These are phyloP conservation scores for Penicillium hesseltinei DNA, from an alignment of 2,329 filamentous ascomycete species.

Conservation along the genomic window DNA sequence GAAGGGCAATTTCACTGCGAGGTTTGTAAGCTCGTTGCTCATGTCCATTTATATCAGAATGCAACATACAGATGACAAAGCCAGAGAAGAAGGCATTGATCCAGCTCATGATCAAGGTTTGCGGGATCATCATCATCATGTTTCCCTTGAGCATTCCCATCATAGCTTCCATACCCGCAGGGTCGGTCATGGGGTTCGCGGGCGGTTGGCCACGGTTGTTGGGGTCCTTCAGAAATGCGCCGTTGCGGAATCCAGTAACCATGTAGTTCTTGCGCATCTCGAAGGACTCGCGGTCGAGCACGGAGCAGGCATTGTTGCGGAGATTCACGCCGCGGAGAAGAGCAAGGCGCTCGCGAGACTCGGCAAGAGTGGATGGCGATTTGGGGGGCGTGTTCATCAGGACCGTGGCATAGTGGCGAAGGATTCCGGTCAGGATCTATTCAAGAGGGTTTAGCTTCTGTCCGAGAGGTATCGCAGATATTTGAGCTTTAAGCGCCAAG, in stretches of 20 bases:
- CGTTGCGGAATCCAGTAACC: slow-evolving; percentile 76
- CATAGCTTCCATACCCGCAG: slow-evolving; percentile 98
- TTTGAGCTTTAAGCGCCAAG: neutral
- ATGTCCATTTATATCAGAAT: neutral
- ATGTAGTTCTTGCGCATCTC: slow-evolving; percentile 76
- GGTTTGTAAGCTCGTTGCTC: slow-evolving; percentile 9
- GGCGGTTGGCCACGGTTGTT: slow-evolving; percentile 81
- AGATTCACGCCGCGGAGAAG: slow-evolving; percentile 82
- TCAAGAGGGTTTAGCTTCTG: neutral
- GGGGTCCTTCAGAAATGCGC: slow-evolving; percentile 85
- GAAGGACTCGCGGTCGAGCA: slow-evolving; percentile 75
- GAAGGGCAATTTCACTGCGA: slow-evolving; percentile 87
- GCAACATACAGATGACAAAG: slow-evolving; percentile 83
- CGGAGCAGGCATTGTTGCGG: slow-evolving; percentile 76
- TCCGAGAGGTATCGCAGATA: neutral
- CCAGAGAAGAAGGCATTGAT: slow-evolving; percentile 99
- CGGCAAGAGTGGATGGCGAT: slow-evolving; percentile 61
- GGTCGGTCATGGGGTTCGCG: slow-evolving; percentile 92
- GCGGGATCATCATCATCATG: slow-evolving; percentile 99
- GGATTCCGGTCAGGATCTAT: slow-evolving; percentile 84
- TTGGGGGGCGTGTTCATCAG: slow-evolving; percentile 84
- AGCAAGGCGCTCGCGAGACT: slow-evolving; percentile 75
- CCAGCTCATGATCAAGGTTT: slow-evolving; percentile 99
- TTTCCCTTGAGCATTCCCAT: slow-evolving; percentile 99
- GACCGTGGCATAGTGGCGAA: slow-evolving; percentile 94